Conservation (phyloP, 179 eudicot species). For the Patellifolia procumbens region DNA sequence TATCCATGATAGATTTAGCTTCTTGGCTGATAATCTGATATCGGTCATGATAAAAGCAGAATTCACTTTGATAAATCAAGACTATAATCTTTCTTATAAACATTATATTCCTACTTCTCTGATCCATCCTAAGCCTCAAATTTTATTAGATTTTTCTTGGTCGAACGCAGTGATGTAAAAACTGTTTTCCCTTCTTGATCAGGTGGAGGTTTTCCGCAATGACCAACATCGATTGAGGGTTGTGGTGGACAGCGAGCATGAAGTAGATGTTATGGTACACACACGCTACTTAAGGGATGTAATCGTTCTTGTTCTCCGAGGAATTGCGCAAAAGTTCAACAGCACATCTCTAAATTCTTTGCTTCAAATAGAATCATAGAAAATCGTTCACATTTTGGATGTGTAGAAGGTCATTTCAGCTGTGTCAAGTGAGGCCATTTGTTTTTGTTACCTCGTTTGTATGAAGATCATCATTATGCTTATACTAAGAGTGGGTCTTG, state of each 20-base stretch:
- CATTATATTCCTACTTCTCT: not conserved
- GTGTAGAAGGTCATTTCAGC: not conserved
- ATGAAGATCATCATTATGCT: not conserved
- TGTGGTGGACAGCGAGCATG: conserved; percentile 82
- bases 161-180: not conserved
- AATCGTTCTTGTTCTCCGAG: conserved; percentile 85
- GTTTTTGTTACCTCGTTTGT: not conserved
- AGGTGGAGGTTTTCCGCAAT: conserved; percentile 91
- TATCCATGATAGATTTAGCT: not conserved
- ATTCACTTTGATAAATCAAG: not conserved
- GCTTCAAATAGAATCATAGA: conserved; percentile 50
- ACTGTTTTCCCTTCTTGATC: not conserved
- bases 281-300: conserved; percentile 90
- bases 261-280: conserved; percentile 87
- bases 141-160: not conserved
- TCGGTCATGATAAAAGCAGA: not conserved
- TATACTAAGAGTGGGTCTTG: not conserved
- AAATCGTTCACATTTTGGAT: not conserved
- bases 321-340: conserved; percentile 85
- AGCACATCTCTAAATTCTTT: conserved; percentile 93
- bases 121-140: not conserved
- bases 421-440: not conserved
- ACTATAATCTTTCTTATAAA: not conserved
- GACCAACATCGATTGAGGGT: conserved; percentile 88
- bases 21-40: not conserved